Base-by-base conservation (phyloP, 2,329 filamentous ascomycete genomes). In the Colletotrichum simmondsii region DNA sequence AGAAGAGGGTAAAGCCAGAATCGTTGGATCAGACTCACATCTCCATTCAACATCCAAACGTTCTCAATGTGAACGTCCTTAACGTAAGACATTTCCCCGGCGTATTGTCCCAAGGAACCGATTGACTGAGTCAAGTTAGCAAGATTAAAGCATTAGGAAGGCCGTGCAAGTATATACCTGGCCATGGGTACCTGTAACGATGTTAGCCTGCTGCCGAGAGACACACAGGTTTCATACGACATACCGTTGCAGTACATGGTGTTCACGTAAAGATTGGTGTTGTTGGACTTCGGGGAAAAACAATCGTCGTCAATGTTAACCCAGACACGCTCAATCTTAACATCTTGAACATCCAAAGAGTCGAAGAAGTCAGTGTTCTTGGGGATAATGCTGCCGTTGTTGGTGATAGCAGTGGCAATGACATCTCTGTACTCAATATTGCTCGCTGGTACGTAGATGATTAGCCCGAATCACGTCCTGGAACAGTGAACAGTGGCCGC, bases 281-380 rank as follows among this genome's bases (percentile, higher is more conserved):
- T 88, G 76, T 91, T 91, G 8, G 88, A 87, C 78, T 91, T 91
- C 7, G 89, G 87, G 1, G 87, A 89, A 81, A 91, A 90, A 78
- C 89, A 91, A 78, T 91, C 89, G 71, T 91, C 87, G n/a, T 87
- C 88, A 54, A 87, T 87, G 65, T 90, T 86, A 28, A 89, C 84
- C 78, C 85, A 86, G 2, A 85, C 81, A 30, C 87, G 85, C 69
- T 85, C 85, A 22, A 90, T 86, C 0, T 80, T 86, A 8, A 92
- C 78, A 0, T 85, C 85, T 64, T 90, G 85, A 37, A 90, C 86
- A 66, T 90, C 91, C 66, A 89, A 82, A 0, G 88, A 88, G 80
- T 92, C 90, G 79, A 91, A 91, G 54, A 90, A 90, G 74, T 92
- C 90, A 0, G 89, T 91, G 78, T 92, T 92, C 77, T 90, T 89